A percentile compares a stretch with the other conserved stretches of the same genome.
Conservation (phyloP, 1,139 yeast species). For the Arxiozyma heterogenica region DNA sequence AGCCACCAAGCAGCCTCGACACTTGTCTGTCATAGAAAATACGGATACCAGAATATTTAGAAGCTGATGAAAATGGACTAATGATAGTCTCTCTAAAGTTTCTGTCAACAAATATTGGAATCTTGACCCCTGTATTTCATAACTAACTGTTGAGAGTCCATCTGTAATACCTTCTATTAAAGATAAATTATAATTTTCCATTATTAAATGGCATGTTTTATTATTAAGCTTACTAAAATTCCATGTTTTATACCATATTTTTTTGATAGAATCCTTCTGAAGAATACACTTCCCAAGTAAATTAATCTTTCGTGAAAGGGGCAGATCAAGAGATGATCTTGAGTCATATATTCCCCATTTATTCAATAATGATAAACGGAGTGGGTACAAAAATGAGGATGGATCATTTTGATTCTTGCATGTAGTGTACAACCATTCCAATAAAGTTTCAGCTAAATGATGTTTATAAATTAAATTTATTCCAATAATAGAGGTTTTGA, state of each 20-base stretch:
- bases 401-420: neutral
- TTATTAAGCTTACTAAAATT: constrained; percentile 18
- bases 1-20: constrained; percentile 53
- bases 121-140: constrained; percentile 52
- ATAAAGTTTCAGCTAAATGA: constrained; percentile 19
- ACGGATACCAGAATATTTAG: constrained; percentile 65
- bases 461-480: constrained; percentile 19
- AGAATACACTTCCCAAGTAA: constrained; percentile 22
- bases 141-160: constrained; percentile 26
- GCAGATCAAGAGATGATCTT: neutral
- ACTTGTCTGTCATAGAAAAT: constrained; percentile 55
- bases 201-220: constrained; percentile 36
- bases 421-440: constrained; percentile 19
- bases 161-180: constrained; percentile 32
- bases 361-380: constrained; percentile 22
- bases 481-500: constrained; percentile 18
- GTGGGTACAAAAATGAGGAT: constrained; percentile 5
- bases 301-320: constrained; percentile 13
- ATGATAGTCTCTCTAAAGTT: constrained; percentile 51
- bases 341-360: constrained; percentile 12
- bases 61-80: constrained; percentile 47
- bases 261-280: constrained; percentile 15
- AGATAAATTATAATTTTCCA: constrained; percentile 36
- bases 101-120: constrained; percentile 57
- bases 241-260: constrained; percentile 27